Evolutionary conservation across 108 stramenopile species (phyloP).

Genomic region (Cylindrotheca closterium): DNA sequence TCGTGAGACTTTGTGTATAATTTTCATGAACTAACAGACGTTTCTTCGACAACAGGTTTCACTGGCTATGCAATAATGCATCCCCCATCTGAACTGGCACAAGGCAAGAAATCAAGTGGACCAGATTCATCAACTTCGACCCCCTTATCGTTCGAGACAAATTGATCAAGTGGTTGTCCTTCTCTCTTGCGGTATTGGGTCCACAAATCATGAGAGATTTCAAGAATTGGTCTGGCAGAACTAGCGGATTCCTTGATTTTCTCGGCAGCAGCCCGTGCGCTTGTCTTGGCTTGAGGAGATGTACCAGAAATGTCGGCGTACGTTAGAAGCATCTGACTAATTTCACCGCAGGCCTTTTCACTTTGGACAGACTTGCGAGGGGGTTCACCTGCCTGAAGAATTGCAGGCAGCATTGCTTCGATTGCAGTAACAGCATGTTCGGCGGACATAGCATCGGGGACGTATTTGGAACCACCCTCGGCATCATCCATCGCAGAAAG

Average conservation of each 20-base stretch:
- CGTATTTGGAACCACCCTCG: conserved; percentile 90
- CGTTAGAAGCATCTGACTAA: conserved; percentile 77
- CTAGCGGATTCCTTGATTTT: conserved; percentile 70
- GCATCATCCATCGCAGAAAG: conserved; percentile 86
- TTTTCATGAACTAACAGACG: too few relatives aligned
- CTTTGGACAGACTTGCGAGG: conserved; percentile 81
- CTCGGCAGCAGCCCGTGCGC: conserved; percentile 63
- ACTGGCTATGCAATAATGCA: conserved; percentile 43
- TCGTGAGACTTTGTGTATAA: too few relatives aligned
- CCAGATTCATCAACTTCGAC: conserved; percentile 89
- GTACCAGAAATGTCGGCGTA: conserved; percentile 85
- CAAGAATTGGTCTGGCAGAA: conserved; percentile 79
- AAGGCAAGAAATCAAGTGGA: conserved; percentile 89
- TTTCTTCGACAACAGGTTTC: too few relatives aligned
- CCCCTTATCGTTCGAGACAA: conserved; percentile 80
- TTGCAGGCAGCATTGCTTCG: conserved; percentile 82
- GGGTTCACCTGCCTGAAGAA: conserved; percentile 80
- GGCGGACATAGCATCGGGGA: conserved; percentile 86
- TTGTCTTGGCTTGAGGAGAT: conserved; percentile 67
- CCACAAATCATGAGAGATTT: conserved; percentile 87
- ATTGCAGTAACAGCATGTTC: conserved; percentile 83
- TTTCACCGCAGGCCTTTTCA: conserved; percentile 82
- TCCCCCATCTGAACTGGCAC: conserved; percentile 50
- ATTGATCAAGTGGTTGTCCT: conserved; percentile 89
- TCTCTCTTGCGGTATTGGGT: conserved; percentile 91